Base-by-base conservation (phyloP, 148 eudicot species). In the Drosera capensis region DNA sequence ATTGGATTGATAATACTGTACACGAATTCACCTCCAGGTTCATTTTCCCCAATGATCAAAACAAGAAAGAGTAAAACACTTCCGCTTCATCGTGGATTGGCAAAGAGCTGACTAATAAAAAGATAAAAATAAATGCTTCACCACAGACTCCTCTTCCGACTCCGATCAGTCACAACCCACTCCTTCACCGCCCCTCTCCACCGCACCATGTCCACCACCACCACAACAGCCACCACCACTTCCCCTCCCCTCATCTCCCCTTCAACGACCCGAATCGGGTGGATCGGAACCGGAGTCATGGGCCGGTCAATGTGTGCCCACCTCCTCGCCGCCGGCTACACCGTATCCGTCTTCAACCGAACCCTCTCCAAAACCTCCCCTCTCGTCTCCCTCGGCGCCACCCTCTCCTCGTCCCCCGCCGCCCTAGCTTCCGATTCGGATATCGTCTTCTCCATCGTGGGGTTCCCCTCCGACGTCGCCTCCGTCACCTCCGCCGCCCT, bases 271-370 rank as follows among this genome's bases (percentile, higher is more conserved):
- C 73, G 74, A 0, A 49, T 90, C 41, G 99, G 99, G 18, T 90
- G 93, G 93, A 84, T 90, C 56, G 99, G 99, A 0, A 84, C 95
- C 28, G 99, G 99, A 23, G 99, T 90, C 0, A 90, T 90, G 99
- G 99, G 99, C 42, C 74, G 28, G 25, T 67, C 99, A 59, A 90
- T 90, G 99, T 80, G 95, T 74, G 14, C 61, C 49, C 99, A 90
- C 55, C 66, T 90, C 41, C 58, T 90, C 60, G 78, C 71, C 1
- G 99, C 99, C 45, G 99, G 97, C 70, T 88, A 73, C 79, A 17
- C 63, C 13, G 59, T 88, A 65, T 83, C 92, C 55, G 48, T 88
- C 71, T 88, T 68, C 79, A 88, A 78, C 61, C 92, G 97, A 1
- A 88, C 97, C 63, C 40, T 45, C 8, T 77, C 97, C 62, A 88